Conservation (phyloP, 2,329 filamentous ascomycete species). For the Huntiella decipiens region DNA sequence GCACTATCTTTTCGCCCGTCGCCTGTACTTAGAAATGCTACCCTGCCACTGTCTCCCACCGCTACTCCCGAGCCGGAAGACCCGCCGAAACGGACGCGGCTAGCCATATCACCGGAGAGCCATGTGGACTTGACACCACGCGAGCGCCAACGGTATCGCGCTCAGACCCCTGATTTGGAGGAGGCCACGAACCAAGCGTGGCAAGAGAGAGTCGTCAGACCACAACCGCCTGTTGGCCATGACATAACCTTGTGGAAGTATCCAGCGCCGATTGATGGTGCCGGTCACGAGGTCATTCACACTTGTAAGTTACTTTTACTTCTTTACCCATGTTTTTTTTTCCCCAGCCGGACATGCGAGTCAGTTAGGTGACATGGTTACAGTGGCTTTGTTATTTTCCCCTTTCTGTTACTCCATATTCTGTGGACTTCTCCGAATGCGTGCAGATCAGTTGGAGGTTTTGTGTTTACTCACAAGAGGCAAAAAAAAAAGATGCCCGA, state of each 20-base stretch:
- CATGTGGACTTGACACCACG: conserved; percentile 1
- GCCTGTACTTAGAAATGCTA: neutral
- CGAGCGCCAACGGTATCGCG: conserved; percentile 4
- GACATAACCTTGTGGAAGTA: conserved; percentile 5
- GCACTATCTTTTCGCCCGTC: neutral
- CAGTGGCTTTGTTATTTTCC: neutral
- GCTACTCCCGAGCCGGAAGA: conserved; percentile 1
- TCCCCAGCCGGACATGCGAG: neutral
- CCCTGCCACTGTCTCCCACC: neutral
- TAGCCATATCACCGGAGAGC: conserved; percentile 3
- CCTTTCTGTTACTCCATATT: neutral
- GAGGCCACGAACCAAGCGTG: conserved; percentile 1
- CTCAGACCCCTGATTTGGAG: conserved; percentile 6
- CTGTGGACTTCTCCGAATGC: neutral
- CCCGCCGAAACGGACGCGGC: conserved; percentile 4
- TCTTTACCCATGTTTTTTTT: neutral
- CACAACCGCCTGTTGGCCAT: conserved; percentile 1
- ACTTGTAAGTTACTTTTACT: conserved; percentile 3
- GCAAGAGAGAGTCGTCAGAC: neutral
- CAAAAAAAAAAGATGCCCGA: no score
- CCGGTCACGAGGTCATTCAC: conserved; percentile 7
- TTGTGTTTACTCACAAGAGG: no score
- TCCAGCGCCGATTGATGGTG: conserved; percentile 2
- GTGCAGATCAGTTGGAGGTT: neutral
- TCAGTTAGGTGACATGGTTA: no score